Conservation (phyloP, 768 basidiomycete genomes). For the Podaxis sp. region DNA sequence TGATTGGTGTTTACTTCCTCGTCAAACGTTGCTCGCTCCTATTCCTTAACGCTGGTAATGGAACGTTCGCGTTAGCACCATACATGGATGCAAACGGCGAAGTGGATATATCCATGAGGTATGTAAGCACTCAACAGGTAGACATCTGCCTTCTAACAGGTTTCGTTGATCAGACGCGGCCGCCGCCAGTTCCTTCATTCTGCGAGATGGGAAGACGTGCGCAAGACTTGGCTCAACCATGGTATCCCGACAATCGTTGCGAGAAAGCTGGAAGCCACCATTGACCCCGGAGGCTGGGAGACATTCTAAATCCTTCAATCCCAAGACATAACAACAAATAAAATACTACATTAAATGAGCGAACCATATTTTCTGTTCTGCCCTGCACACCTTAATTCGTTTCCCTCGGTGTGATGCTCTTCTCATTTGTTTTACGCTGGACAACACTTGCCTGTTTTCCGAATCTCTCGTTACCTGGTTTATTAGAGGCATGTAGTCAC, state of each 20-base stretch:
- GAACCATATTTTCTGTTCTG: too few relatives aligned
- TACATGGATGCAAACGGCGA: constrained; percentile 96
- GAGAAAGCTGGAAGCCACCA: constrained; percentile 80
- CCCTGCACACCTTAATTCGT: too few relatives aligned
- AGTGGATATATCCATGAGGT: constrained; percentile 91
- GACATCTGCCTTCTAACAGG: not conserved
- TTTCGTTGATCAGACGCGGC: constrained; percentile 59
- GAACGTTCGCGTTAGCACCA: constrained; percentile 84
- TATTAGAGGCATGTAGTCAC: not conserved
- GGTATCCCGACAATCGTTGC: constrained; percentile 89
- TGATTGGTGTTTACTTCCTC: constrained; percentile 86
- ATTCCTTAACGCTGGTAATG: constrained; percentile 86
- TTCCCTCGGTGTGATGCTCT: too few relatives aligned
- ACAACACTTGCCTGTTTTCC: too few relatives aligned
- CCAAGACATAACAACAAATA: too few relatives aligned
- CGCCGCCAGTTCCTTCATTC: constrained; percentile 85
- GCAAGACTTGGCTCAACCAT: constrained; percentile 88
- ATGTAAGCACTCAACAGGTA: constrained; percentile 20
- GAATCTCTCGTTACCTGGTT: not conserved
- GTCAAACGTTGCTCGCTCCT: constrained; percentile 88
- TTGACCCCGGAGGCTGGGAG: constrained; percentile 95
- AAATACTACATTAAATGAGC: too few relatives aligned
- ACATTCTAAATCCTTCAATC: constrained; percentile 49
- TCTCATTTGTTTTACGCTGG: too few relatives aligned
- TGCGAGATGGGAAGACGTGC: constrained; percentile 87